phyloP scores from a whole-genome alignment of 768 basidiomycete species.

The Russula olivacea region DNA sequence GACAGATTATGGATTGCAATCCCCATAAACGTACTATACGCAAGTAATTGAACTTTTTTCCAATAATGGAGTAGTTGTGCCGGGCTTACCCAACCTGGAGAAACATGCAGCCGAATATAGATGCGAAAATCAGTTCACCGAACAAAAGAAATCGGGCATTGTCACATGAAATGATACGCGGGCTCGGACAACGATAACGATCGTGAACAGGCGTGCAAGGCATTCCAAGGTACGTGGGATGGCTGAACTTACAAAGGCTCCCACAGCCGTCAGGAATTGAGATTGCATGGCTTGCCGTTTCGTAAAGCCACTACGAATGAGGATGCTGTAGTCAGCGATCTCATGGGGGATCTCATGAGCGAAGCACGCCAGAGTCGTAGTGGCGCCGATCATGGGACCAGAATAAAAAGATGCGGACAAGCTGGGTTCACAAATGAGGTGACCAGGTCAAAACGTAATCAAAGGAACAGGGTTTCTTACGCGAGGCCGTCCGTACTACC shows the following conservation, averaged over 20 bases:
- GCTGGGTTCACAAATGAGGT: conserved; percentile 35
- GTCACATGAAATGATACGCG: conserved; percentile 16
- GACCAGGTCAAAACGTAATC: conserved; percentile 20
- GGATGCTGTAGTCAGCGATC: conserved; percentile 95
- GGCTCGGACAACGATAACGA: conserved; percentile 25
- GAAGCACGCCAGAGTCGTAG: conserved; percentile 92
- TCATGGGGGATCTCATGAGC: conserved; percentile 95
- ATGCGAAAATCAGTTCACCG: conserved; percentile 2
- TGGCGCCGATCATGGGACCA: conserved; percentile 89
- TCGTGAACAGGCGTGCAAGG: conserved; percentile 25
- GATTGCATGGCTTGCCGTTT: conserved; percentile 91
- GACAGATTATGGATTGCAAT: conserved; percentile 78
- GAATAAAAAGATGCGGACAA: conserved; percentile 98
- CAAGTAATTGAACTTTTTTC: not conserved
- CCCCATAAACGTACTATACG: conserved; percentile 72
- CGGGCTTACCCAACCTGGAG: conserved; percentile 29
- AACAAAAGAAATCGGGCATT: not conserved
- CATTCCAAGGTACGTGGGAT: conserved; percentile 15
- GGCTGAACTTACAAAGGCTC: conserved; percentile 71
- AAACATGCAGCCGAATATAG: conserved; percentile 9
- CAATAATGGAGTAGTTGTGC: not conserved
- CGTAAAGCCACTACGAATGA: conserved; percentile 83
- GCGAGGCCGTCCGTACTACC: conserved; percentile 85
- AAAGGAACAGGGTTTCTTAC: conserved; percentile 38
- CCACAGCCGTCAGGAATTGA: conserved; percentile 86